These are phyloP conservation scores for Aureobasidium namibiae DNA, from an alignment of 2,329 filamentous ascomycete genomes.

Conservation along the genomic window DNA sequence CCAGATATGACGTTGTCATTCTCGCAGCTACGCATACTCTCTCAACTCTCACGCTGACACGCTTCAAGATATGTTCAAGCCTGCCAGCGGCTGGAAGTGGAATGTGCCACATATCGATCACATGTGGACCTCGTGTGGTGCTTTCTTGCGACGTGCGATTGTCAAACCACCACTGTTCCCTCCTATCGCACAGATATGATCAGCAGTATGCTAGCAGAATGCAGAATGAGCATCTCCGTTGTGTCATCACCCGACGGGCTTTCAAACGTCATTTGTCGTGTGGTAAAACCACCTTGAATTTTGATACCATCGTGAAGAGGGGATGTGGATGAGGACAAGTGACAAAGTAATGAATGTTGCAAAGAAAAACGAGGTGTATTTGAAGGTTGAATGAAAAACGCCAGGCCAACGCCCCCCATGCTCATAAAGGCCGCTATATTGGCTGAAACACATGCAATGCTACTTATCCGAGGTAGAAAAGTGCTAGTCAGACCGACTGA, in stretches of 20 bases:
- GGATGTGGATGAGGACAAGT: background rate
- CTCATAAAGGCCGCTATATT: constrained; percentile 10
- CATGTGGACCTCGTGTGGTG: background rate
- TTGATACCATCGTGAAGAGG: background rate
- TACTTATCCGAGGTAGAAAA: constrained; percentile 7
- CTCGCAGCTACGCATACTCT: background rate
- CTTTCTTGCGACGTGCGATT: background rate
- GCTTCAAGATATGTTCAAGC: background rate
- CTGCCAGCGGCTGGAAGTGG: background rate
- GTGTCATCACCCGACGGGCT: too few relatives aligned
- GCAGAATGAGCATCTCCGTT: too few relatives aligned
- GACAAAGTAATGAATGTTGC: background rate
- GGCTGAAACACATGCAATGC: constrained; percentile 13
- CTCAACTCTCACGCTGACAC: too few relatives aligned
- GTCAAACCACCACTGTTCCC: background rate
- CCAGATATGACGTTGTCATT: background rate
- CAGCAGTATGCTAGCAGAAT: background rate
- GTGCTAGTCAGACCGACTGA: background rate
- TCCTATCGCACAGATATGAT: background rate
- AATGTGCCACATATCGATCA: background rate
- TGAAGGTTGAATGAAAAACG: background rate
- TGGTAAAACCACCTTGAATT: background rate
- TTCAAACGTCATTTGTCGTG: background rate
- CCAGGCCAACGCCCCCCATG: constrained; percentile 9
- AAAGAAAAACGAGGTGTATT: background rate